Conservation (phyloP, 2,329 filamentous ascomycete genomes). For the Capronia americana region DNA sequence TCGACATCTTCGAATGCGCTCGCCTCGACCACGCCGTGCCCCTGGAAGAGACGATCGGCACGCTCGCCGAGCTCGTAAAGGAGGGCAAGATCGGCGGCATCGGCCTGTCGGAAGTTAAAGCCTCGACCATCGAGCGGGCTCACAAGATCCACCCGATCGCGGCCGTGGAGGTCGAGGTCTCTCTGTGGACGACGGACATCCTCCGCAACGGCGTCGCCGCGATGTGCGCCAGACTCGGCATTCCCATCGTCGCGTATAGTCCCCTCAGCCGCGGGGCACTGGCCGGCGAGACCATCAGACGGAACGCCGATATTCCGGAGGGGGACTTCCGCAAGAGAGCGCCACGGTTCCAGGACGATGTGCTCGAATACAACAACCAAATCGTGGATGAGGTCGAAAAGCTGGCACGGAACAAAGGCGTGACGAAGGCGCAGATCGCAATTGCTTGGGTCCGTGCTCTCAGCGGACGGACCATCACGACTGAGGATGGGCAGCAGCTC, state of each 20-base stretch:
- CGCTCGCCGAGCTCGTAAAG: conserved; percentile 49
- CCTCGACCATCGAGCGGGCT: conserved; percentile 53
- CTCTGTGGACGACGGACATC: conserved; percentile 63
- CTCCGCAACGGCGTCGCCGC: conserved; percentile 64
- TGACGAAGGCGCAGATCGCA: conserved; percentile 55
- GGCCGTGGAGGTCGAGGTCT: conserved; percentile 67
- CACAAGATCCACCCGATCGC: conserved; percentile 62
- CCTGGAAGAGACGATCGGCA: conserved; percentile 55
- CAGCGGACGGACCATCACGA: conserved; percentile 42
- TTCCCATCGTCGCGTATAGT: conserved; percentile 66
- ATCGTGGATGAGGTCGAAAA: conserved; percentile 55
- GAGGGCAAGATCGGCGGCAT: conserved; percentile 55
- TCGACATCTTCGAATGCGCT: conserved; percentile 67
- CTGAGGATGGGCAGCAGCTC: conserved; percentile 30
- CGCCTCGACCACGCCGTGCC: conserved; percentile 61
- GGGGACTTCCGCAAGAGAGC: conserved; percentile 53
- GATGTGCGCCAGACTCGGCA: conserved; percentile 62
- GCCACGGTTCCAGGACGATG: conserved; percentile 59
- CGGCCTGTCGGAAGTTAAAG: conserved; percentile 52
- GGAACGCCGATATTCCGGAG: conserved; percentile 55
- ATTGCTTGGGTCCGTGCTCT: conserved; percentile 57
- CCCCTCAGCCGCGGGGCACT: conserved; percentile 65
- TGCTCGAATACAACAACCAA: conserved; percentile 58
- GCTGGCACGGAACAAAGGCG: conserved; percentile 54
- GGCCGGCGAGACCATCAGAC: conserved; percentile 54